phyloP scores from a whole-genome alignment of 768 basidiomycete genomes.

The Suillus decipiens region DNA sequence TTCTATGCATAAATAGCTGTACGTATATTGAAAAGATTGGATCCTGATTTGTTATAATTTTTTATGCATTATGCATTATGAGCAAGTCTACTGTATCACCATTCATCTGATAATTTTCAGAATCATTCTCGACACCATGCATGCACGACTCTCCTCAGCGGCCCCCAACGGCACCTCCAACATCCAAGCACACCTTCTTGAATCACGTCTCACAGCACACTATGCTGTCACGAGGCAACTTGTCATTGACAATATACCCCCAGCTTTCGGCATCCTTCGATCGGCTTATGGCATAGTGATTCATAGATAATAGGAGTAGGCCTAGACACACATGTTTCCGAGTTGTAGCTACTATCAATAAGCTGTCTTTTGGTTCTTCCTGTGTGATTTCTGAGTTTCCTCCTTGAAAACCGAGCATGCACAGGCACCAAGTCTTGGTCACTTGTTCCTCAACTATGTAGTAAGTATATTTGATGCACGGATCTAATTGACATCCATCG shows the following conservation, averaged over 20 bases:
- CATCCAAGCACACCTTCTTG: no score
- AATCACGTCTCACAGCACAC: neutral
- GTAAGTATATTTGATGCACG: no score
- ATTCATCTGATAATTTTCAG: neutral
- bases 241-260: constrained; percentile 15
- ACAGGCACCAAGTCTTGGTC: no score
- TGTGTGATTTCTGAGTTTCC: neutral
- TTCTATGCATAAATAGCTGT: no score
- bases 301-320: neutral
- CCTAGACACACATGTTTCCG: neutral
- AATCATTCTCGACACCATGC: neutral
- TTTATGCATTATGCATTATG: no score
- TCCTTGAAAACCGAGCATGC: neutral
- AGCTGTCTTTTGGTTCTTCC: neutral
- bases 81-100: no score
- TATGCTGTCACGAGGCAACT: neutral
- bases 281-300: constrained; percentile 49
- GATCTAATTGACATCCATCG: no score
- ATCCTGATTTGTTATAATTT: no score
- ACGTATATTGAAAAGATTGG: no score
- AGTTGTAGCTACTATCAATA: neutral
- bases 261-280: constrained; percentile 47
- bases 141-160: neutral
- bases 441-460: no score
- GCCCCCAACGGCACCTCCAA: no score